phyloP scores from a whole-genome alignment of 2,329 filamentous ascomycete genomes.

The Ophiostoma montium region DNA sequence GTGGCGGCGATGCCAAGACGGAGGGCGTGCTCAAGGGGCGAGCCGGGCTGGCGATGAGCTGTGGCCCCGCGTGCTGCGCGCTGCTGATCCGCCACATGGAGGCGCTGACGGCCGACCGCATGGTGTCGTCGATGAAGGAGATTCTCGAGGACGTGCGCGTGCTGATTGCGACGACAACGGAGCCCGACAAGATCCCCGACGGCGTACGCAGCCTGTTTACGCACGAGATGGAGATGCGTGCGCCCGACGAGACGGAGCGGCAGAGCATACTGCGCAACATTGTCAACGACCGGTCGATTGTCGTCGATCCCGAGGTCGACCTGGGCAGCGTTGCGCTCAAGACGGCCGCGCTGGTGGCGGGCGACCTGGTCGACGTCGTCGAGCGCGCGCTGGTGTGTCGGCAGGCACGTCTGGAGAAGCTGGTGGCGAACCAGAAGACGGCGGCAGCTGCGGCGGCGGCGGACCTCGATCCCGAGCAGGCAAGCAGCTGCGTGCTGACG shows the following conservation, averaged over 20 bases:
- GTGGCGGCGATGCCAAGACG: slow-evolving; percentile 83
- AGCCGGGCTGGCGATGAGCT: slow-evolving; percentile 77
- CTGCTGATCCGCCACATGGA: slow-evolving; percentile 85
- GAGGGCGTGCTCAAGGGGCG: slow-evolving; percentile 80
- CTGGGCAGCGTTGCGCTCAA: slow-evolving; percentile 78
- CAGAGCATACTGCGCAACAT: slow-evolving; percentile 75
- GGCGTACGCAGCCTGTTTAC: slow-evolving; percentile 83
- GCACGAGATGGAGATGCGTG: slow-evolving; percentile 85
- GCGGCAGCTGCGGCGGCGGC: not conserved
- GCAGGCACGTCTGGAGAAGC: slow-evolving; percentile 56
- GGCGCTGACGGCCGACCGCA: slow-evolving; percentile 78
- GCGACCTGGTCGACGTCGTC: slow-evolving; percentile 86
- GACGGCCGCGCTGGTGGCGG: slow-evolving; percentile 88
- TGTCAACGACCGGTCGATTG: slow-evolving; percentile 59
- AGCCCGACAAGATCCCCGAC: slow-evolving; percentile 87
- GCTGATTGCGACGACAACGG: slow-evolving; percentile 84
- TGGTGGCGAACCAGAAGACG: slow-evolving; percentile 33
- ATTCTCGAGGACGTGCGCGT: slow-evolving; percentile 69
- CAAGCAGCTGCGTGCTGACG: slow-evolving; percentile 31
- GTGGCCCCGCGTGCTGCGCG: slow-evolving; percentile 69
- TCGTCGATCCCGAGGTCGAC: slow-evolving; percentile 72
- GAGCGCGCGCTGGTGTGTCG: slow-evolving; percentile 75
- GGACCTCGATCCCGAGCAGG: slow-evolving; percentile 5
- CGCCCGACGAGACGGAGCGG: slow-evolving; percentile 83
- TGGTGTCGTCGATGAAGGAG: slow-evolving; percentile 72